Conservation (phyloP, 192 early-diverging fungal genomes). For the Chytriomyces sp. region DNA sequence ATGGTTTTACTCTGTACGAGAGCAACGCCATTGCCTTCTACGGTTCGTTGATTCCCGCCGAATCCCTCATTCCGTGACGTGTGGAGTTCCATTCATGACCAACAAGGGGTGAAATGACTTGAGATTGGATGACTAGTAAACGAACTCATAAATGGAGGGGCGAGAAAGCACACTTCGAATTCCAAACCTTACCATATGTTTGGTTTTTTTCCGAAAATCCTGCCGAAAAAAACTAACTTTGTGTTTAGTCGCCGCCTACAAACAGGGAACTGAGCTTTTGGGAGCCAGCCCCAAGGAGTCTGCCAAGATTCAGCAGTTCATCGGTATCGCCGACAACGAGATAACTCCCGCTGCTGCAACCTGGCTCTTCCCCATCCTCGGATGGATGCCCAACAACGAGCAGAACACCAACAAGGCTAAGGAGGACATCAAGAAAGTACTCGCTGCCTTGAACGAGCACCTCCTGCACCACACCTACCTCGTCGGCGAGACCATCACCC, state of each 20-base stretch:
- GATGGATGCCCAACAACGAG: conserved; percentile 51
- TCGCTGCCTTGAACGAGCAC: conserved; percentile 76
- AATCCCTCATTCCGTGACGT: neutral
- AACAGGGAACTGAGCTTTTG: conserved; percentile 48
- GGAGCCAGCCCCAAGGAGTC: conserved; percentile 47
- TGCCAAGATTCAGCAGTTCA: conserved; percentile 54
- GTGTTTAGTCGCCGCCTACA: conserved; percentile 48
- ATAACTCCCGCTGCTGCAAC: conserved; percentile 43
- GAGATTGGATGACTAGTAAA: neutral
- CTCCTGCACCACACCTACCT: conserved; percentile 87
- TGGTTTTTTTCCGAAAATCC: too few relatives aligned
- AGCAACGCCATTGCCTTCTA: conserved; percentile 93
- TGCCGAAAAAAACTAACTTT: neutral
- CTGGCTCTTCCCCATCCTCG: conserved; percentile 59
- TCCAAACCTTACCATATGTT: neutral
- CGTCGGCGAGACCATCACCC: conserved; percentile 89
- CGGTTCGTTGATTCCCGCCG: conserved; percentile 44
- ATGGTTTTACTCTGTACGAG: conserved; percentile 77
- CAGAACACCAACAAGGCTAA: conserved; percentile 68
- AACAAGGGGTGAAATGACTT: neutral
- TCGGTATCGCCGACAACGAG: conserved; percentile 59
- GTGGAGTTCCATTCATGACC: neutral
- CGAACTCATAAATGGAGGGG: neutral
- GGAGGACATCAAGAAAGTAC: conserved; percentile 63
- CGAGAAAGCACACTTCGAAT: neutral